Evolutionary conservation across 495 filamentous ascomycete genomes (phyloP).

Genomic region (Xylaria sp.): DNA sequence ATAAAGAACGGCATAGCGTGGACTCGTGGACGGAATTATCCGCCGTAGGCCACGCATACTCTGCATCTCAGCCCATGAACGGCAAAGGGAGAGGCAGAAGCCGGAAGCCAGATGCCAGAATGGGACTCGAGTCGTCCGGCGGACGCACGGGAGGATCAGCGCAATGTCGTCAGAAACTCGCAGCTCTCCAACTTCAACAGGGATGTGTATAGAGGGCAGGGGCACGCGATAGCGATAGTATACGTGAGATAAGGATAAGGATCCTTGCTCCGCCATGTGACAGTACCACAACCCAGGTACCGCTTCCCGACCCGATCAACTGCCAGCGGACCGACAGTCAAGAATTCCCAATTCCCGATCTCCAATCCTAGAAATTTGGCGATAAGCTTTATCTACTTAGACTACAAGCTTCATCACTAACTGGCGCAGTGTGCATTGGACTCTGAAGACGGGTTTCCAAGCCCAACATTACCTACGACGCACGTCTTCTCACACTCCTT

Average conservation of each 20-base stretch:
- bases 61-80: constrained; percentile 46
- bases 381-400: not conserved
- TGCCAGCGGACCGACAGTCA: constrained; percentile 9
- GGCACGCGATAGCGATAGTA: not conserved
- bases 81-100: constrained; percentile 29
- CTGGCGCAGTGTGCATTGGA: not conserved
- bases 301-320: not conserved
- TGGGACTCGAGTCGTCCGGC: constrained; percentile 19
- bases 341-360: constrained; percentile 15
- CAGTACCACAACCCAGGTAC: not conserved
- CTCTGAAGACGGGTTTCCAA: not conserved
- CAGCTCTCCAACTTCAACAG: constrained; percentile 16
- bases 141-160: not conserved
- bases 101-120: constrained; percentile 29
- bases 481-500: not conserved
- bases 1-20: constrained; percentile 30
- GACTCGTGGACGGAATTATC: constrained; percentile 35
- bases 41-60: constrained; percentile 38
- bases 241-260: too few relatives aligned
- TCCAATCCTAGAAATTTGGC: constrained; percentile 9
- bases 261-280: not conserved
- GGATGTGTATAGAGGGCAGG: too few relatives aligned
- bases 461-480: not conserved
- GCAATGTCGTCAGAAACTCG: constrained; percentile 24
- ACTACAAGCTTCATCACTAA: not conserved